phyloP scores from a whole-genome alignment of 345 rosid species.

The Citrus trifoliata region DNA sequence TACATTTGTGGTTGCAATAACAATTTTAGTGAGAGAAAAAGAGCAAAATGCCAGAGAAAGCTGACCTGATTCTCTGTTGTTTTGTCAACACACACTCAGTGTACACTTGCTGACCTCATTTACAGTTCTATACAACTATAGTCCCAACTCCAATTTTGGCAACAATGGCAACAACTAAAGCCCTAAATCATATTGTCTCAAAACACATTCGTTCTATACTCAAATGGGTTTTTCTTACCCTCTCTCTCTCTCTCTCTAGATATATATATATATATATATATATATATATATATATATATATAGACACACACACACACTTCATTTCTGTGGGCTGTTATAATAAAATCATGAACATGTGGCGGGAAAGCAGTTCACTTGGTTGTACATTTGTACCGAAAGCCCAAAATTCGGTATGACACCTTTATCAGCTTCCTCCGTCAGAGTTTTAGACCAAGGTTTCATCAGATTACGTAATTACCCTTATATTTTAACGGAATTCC shows the following conservation, averaged over 20 bases:
- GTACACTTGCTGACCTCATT: slow-evolving; percentile 1
- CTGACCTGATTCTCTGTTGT: slow-evolving; percentile 4
- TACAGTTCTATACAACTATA: not conserved
- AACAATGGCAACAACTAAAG: not conserved
- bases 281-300: no score
- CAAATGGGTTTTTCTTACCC: not conserved
- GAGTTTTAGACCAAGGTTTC: no score
- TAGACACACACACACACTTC: not conserved
- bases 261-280: no score
- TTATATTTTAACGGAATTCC: not conserved
- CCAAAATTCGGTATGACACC: not conserved
- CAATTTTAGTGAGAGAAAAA: not conserved
- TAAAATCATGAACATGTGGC: not conserved
- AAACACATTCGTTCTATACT: not conserved
- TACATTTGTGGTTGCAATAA: not conserved
- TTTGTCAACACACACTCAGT: not conserved
- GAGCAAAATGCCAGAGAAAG: not conserved
- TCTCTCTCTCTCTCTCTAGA: no score
- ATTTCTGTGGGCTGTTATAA: not conserved
- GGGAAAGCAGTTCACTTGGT: not conserved
- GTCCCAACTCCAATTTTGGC: not conserved
- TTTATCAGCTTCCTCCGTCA: not conserved
- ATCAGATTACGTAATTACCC: not conserved
- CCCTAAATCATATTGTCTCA: not conserved
- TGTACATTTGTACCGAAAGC: not conserved